phyloP scores from a whole-genome alignment of 192 early-diverging fungal species.

The Coemansia furcata region DNA sequence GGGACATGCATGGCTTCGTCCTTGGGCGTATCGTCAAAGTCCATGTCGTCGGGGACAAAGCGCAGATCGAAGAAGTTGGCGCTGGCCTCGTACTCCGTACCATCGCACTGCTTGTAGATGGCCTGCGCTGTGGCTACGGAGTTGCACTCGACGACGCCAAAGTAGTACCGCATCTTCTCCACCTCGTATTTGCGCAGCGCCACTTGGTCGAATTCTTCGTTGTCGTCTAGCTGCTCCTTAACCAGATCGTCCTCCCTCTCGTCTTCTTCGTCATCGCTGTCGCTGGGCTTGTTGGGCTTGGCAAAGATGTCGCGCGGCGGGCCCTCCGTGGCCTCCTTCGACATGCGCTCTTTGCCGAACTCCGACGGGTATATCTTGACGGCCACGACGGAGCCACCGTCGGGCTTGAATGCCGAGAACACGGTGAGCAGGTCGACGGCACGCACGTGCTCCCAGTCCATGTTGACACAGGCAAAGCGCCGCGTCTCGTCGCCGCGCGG shows the following conservation, averaged over 20 bases:
- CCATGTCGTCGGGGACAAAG: constrained; percentile 89
- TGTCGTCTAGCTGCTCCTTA: constrained; percentile 55
- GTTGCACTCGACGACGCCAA: constrained; percentile 94
- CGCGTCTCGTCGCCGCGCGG: constrained; percentile 61
- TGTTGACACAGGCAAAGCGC: constrained; percentile 83
- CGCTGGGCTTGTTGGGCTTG: constrained; percentile 24
- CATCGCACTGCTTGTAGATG: constrained; percentile 84
- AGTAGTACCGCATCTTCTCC: constrained; percentile 87
- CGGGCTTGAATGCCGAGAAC: constrained; percentile 80
- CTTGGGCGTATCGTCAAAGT: constrained; percentile 73
- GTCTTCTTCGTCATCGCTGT: constrained; percentile 31
- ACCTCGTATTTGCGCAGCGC: constrained; percentile 89
- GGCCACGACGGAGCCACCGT: constrained; percentile 63
- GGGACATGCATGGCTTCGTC: constrained; percentile 60
- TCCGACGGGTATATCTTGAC: constrained; percentile 85
- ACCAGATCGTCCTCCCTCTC: constrained; percentile 21
- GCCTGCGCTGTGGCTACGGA: constrained; percentile 73
- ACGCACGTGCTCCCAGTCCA: constrained; percentile 96
- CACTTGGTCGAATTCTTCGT: constrained; percentile 79
- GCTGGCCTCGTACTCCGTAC: constrained; percentile 85
- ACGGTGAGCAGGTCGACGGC: constrained; percentile 82
- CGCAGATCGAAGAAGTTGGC: constrained; percentile 94
- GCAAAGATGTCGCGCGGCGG: constrained; percentile 46
- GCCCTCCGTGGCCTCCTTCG: constrained; percentile 43
- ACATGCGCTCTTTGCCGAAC: constrained; percentile 66